Evolutionary conservation across 2,329 filamentous ascomycete genomes (phyloP), one percentile per base, ranked within the genome.

Genomic region (Leptodontidium sp.): DNA sequence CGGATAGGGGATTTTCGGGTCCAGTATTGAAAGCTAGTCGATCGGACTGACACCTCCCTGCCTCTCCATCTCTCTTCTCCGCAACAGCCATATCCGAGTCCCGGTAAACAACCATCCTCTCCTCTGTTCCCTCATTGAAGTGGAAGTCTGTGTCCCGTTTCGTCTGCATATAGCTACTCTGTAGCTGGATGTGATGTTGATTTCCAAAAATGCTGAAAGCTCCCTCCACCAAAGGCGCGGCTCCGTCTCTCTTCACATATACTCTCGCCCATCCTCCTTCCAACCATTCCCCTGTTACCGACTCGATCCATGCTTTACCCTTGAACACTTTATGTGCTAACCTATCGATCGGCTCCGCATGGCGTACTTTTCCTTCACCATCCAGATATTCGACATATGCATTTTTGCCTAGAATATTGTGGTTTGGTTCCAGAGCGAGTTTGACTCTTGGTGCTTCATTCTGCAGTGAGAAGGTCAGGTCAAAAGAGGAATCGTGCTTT

Each of bases 51-150:
- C 61, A 64, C 53, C 61, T 64, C 4, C 47, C 45, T 1, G 15
- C 47, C 6, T 45, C 45, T 14, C 21, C 29, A 9, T 64, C 47
- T 24, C 61, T n/a, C 47, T 64, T 64, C 29, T 35, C 14, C 17
- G 9, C 47, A 15, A 26, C 14, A 15, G 45, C 53, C 76, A 97
- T 88, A 78, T 98, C 95, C 29, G 93, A 96, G 78, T 98, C 93
- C 71, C 94, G 87, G 85, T 93, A 98, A 1, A 97, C 86, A 45
- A 97, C 85, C 94, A 98, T 96, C 77, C 87, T 90, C 69, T 96
- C 91, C 45, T 90, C 86, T 6, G 82, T 83, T 50, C 82, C 80
- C 38, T 84, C 77, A 43, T 80, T 77, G 21, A 74, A 70, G n/a
- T 86, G 82, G 2, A 93, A 92, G 77, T 98, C 95, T 43, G 88